Percentiles rank a stretch among this genome's conserved stretches.
Evolutionary conservation across 257 asterid species (phyloP).

Genomic region (Prunella vulgaris): DNA sequence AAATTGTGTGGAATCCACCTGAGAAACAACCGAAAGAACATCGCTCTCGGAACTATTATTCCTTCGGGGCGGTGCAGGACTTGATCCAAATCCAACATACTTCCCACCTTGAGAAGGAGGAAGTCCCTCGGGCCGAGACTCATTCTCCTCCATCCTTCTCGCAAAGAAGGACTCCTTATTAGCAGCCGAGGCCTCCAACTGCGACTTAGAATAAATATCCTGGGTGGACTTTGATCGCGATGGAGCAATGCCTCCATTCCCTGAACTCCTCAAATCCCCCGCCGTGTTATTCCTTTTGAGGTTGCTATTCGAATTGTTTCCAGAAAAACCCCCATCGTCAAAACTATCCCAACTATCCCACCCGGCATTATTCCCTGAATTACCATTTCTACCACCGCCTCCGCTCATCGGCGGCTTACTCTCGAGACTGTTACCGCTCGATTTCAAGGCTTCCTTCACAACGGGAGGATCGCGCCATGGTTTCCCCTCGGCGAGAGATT

Average conservation of each 20-base stretch:
- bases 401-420: slow-evolving; percentile 61
- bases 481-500: slow-evolving; percentile 83
- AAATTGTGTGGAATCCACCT: slow-evolving; percentile 35
- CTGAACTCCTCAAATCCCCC: slow-evolving; percentile 72
- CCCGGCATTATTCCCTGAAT: slow-evolving; percentile 30
- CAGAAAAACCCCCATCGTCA: slow-evolving; percentile 50
- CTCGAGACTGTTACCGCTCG: slow-evolving; percentile 13
- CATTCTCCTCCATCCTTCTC: slow-evolving; percentile 63
- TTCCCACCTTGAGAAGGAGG: slow-evolving; percentile 96
- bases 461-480: slow-evolving; percentile 90
- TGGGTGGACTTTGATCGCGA: slow-evolving; percentile 63
- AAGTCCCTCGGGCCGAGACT: slow-evolving; percentile 70
- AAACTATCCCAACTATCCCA: slow-evolving; percentile 92
- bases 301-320: slow-evolving; percentile 31
- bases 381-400: slow-evolving; percentile 31
- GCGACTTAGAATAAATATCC: slow-evolving; percentile 53
- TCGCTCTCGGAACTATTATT: slow-evolving; percentile 48
- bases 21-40: slow-evolving; percentile 74
- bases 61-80: slow-evolving; percentile 43
- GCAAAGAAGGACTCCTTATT: slow-evolving; percentile 70
- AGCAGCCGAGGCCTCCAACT: slow-evolving; percentile 85
- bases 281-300: slow-evolving; percentile 69
- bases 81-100: slow-evolving; percentile 88
- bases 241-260: slow-evolving; percentile 42
- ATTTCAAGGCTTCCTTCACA: slow-evolving; percentile 46